Percentiles rank a stretch among this genome's conserved stretches.
Evolutionary conservation across 2,329 filamentous ascomycete species (phyloP).

Genomic region (Aspergillus puulaauensis): DNA sequence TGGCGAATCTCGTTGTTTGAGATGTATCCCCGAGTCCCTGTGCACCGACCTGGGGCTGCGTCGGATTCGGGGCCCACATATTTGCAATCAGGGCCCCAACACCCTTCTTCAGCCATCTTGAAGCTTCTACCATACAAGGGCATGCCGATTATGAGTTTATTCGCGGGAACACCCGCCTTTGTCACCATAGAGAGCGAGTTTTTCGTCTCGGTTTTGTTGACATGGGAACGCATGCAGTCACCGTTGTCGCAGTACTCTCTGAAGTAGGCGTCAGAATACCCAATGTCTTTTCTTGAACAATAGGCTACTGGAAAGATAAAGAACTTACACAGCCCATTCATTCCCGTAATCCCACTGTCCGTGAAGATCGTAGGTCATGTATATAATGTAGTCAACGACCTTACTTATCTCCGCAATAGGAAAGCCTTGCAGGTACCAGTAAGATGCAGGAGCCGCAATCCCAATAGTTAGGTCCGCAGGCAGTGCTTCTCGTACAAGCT

Average conservation of each 20-base stretch:
- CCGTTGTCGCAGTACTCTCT: neutral
- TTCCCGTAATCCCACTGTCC: constrained; percentile 9
- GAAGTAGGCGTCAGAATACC: too few species aligned
- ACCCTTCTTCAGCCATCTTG: neutral
- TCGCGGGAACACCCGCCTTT: constrained; percentile 3
- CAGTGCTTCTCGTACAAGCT: neutral
- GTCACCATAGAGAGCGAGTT: neutral
- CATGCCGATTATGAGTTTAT: constrained; percentile 1
- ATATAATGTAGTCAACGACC: constrained; percentile 18
- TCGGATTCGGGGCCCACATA: too few species aligned
- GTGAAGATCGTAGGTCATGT: constrained; percentile 23
- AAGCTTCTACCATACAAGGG: neutral
- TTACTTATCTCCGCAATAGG: constrained; percentile 13
- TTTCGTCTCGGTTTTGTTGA: constrained; percentile 3
- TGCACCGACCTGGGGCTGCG: too few species aligned
- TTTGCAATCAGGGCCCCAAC: neutral
- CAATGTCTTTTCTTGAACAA: too few species aligned
- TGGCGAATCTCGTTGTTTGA: neutral
- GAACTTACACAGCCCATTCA: neutral
- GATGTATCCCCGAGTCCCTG: neutral
- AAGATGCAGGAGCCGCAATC: constrained; percentile 24
- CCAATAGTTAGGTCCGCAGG: constrained; percentile 14
- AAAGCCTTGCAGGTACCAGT: constrained; percentile 25
- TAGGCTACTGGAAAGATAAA: too few species aligned
- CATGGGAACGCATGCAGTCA: constrained; percentile 7